Evolutionary conservation across 2,329 filamentous ascomycete genomes (phyloP), one percentile per base, ranked within the genome.

Genomic region (Atkinsonella texensis): DNA sequence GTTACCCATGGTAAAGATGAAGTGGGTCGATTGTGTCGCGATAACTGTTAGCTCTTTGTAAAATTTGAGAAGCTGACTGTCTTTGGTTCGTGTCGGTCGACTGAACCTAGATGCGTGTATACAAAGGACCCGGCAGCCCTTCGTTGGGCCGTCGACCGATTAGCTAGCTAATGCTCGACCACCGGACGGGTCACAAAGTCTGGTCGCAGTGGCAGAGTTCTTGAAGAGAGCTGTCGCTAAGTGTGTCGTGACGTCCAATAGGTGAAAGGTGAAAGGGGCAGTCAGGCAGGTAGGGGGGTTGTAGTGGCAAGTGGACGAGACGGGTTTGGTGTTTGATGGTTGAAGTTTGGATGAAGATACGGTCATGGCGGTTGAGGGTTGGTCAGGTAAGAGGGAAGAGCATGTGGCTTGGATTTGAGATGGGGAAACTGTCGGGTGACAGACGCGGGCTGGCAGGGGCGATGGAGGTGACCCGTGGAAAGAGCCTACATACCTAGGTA

Each of bases 1-100:
- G 69, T 76, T 78, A 70, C 74, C 80, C 81, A 84, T 84, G 68
- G 70, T 62, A 60, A 39, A 33, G 15, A 20, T 42, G 6, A 50
- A 20, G 18, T 11, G 33, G 23, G 42, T 50, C 42, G 17, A 46
- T 13, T 46, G 9, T 4, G 47, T 20, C 11, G 51, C 17, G 15
- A 42, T 31, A 41, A 46, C 47, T 51, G 45, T 40, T 20, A 40
- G 13, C 12, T 44, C 48, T 18, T 28, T 23, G 51, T 23, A 23
- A 32, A 18, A 18, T 32, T n/a, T 15, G 17, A 32, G 17, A n/a
- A 44, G 18, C 6, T 43, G 50, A 35, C 38, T n/a, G 50, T 44
- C 44, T 32, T 48, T 35, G 28, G 28, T 32, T 17, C 38, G 33
- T 15, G 18, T 39, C 33, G 42, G 12, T 35, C 42, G 41, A 44